These are phyloP conservation scores for Cystofilobasidium capitatum DNA, from an alignment of 768 basidiomycete genomes.

Conservation along the genomic window DNA sequence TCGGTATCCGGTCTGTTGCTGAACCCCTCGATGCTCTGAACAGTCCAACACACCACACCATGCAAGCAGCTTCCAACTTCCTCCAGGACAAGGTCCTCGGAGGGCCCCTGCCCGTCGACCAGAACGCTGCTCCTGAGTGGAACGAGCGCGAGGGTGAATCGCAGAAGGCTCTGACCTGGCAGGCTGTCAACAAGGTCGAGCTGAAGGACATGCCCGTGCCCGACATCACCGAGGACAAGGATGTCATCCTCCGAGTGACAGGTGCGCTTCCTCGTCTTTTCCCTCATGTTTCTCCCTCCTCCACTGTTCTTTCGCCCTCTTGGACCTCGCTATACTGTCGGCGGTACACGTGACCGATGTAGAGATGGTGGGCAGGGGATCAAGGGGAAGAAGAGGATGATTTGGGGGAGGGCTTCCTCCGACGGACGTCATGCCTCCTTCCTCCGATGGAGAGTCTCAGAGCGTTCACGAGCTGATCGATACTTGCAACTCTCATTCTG, in stretches of 20 bases:
- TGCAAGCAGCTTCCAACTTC: slow-evolving; percentile 22
- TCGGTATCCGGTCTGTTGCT: too few relatives aligned
- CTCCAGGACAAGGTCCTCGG: slow-evolving; percentile 24
- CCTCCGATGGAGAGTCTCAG: not conserved
- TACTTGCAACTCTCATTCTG: too few relatives aligned
- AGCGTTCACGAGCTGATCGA: not conserved
- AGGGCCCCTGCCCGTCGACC: slow-evolving; percentile 11
- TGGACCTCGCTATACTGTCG: too few relatives aligned
- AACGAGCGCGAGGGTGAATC: slow-evolving; percentile 49
- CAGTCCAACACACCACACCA: not conserved
- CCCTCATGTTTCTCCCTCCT: not conserved
- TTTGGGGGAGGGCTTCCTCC: too few relatives aligned
- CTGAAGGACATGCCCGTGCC: slow-evolving; percentile 48
- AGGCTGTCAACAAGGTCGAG: slow-evolving; percentile 36
- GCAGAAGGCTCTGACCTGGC: slow-evolving; percentile 62
- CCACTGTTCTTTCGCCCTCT: not conserved
- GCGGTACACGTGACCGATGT: too few relatives aligned
- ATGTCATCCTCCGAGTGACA: slow-evolving; percentile 65
- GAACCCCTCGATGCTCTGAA: not conserved
- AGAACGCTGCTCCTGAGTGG: slow-evolving; percentile 37
- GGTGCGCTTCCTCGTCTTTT: slow-evolving; percentile 37
- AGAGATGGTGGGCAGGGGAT: too few relatives aligned
- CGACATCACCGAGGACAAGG: slow-evolving; percentile 60
- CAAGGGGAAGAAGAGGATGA: too few relatives aligned
- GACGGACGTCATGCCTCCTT: too few relatives aligned